These are phyloP conservation scores for Oryza punctata DNA, from an alignment of 176 grass and related monocot genomes.

Conservation along the genomic window DNA sequence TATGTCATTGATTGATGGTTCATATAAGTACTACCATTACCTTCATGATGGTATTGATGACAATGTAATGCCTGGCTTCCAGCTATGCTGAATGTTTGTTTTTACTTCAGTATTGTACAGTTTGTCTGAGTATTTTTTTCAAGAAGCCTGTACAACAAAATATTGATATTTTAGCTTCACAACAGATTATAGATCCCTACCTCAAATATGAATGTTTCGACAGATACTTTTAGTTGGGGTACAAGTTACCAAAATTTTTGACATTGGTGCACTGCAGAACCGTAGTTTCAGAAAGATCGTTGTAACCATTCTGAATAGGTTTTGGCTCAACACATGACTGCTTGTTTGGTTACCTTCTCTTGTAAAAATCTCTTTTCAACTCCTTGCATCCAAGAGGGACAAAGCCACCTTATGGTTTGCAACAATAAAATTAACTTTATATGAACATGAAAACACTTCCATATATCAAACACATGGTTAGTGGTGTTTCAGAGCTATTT, in stretches of 20 bases:
- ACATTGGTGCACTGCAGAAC: neutral
- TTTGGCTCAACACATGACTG: neutral
- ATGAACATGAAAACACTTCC: neutral
- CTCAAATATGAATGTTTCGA: neutral
- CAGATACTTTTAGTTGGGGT: neutral
- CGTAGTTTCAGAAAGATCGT: neutral
- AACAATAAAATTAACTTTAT: neutral
- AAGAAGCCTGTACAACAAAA: neutral
- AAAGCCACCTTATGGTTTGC: neutral
- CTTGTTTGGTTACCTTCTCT: neutral
- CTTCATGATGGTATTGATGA: constrained; percentile 83
- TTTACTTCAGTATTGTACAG: neutral
- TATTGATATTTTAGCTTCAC: constrained; percentile 12
- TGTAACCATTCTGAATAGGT: neutral
- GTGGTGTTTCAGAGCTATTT: neutral
- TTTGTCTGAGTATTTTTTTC: constrained; percentile 12
- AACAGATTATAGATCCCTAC: constrained; percentile 3
- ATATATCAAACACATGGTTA: neutral
- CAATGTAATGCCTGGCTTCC: constrained; percentile 58
- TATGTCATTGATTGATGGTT: constrained; percentile 81
- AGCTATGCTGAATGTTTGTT: constrained; percentile 19
- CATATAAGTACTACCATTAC: constrained; percentile 98
- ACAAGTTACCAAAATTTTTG: neutral
- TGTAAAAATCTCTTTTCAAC: neutral
- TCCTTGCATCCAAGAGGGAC: neutral